Base-by-base conservation (phyloP, 768 basidiomycete genomes). In the Termitomyces sp. region DNA sequence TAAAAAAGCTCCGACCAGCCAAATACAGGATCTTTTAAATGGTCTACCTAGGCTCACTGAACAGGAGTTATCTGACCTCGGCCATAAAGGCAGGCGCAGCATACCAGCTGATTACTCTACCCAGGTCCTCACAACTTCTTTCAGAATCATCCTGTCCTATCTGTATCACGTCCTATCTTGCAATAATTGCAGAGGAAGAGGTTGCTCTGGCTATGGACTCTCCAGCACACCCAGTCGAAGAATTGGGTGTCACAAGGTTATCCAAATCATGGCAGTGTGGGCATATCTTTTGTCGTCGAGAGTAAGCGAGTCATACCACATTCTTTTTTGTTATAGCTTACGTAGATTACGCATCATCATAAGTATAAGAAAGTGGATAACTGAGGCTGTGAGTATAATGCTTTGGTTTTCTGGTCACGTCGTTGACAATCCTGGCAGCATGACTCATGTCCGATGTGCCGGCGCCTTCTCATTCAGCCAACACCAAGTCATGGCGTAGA, bases 271-370 rank as follows among this genome's bases (percentile, higher is more conserved):
- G 77, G 75, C 79, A 80, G 59, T 82, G 84, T 61, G 78, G 82
- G 3, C 90, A 93, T 66, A 63, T 87, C n/a, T 92, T 92, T 65
- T 92, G 90, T 68, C 79, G 88, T 63, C 84, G 83, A 74, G 90
- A 92, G 90, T 92, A 72, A 72, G 67, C 65, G 20, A 28, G 22
- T 5, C 20, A 6, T 4, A 36, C 9, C 2, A 6, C 9, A 20
- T 22, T 1, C 5, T 32, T 20, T 18, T 20, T 10, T 26, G 7
- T 24, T 9, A 54, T 35, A 26, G 10, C 32, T 41, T 22, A 40
- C 55, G 33, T 35, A 26, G 10, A 24, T 41, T 22, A 40, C 55
- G 33, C 28, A 56, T 55, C 60, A 56, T n/a, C 33, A 55, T 60
- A 60, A 88, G 87, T 68, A 85, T 89, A 50, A 74, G 76, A 6